Evolutionary conservation across 176 grass and related monocot species (phyloP).

Genomic region (Miscanthus lutarioriparius): DNA sequence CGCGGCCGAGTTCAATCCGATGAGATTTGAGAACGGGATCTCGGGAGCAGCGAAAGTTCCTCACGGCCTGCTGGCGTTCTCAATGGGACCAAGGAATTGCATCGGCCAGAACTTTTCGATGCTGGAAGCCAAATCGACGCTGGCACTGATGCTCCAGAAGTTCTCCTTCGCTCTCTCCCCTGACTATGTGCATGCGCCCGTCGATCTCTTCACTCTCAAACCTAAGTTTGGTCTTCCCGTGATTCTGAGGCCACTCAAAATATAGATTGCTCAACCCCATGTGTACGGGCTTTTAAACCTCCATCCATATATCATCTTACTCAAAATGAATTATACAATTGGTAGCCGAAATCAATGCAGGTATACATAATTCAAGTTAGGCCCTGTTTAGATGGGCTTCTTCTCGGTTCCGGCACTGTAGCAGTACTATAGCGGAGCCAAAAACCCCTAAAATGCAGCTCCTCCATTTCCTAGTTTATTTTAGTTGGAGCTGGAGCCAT

Average conservation of each 20-base stretch:
- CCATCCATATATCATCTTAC: too few relatives aligned
- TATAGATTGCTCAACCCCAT: too few relatives aligned
- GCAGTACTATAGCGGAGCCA: too few relatives aligned
- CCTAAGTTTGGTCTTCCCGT: conserved; percentile 29
- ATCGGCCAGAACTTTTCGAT: conserved; percentile 26
- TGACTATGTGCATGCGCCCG: conserved; percentile 27
- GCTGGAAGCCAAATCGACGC: conserved; percentile 27
- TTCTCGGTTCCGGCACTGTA: too few relatives aligned
- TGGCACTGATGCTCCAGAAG: conserved; percentile 15
- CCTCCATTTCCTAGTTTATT: too few relatives aligned
- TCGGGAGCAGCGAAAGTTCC: conserved; percentile 21
- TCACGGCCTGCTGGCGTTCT: conserved; percentile 20
- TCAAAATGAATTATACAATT: too few relatives aligned
- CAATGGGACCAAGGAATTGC: conserved; percentile 29
- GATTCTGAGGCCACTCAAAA: neutral
- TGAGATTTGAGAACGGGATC: conserved; percentile 15
- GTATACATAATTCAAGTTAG: too few relatives aligned
- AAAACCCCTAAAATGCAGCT: too few relatives aligned
- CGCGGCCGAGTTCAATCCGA: conserved; percentile 19
- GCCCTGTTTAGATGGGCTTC: too few relatives aligned
- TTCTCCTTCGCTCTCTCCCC: conserved; percentile 33
- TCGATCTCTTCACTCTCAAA: neutral
- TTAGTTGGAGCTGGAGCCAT: too few relatives aligned
- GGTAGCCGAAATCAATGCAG: too few relatives aligned
- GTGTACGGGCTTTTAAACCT: too few relatives aligned